Base-by-base conservation (phyloP, 306 rosid species). In the Begonia masoniana region DNA sequence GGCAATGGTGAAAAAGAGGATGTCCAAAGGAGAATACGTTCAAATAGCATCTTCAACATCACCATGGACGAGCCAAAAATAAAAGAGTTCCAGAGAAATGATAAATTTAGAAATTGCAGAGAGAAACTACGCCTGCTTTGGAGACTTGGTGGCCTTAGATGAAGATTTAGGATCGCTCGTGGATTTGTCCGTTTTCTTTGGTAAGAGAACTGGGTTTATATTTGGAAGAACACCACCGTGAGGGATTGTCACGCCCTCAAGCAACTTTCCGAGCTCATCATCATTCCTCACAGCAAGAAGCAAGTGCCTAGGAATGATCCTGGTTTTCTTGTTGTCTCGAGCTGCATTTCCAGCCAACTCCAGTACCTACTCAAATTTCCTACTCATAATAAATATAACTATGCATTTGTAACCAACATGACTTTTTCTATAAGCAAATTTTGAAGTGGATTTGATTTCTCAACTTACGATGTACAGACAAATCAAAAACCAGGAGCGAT, bases 301-400 rank as follows among this genome's bases (percentile, higher is more conserved):
- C 0, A 72, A 61, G 46, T 72, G 77, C 59, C 77, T 62, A 1
- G 77, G 77, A 7, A 62, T 72, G 10, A 72, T 72, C 17, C 73
- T 72, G 31, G 54, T 67, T 59, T 67, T 72, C 77, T 72, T 72
- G 77, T 67, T 72, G 10, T 72, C 77, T 13, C 69, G 13, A 1
- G 77, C 77, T 0, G 77, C 77, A 36, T 72, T 72, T 39, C 77
- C 77, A 11, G 77, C 77, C 52, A 72, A 36, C 26, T 72, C 77
- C 13, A 72, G 15, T 16, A 72, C 77, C 77, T 72, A 7, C 54
- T 5, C 39, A 6, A 46, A 46, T 26, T 26, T 26, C 35, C 4
- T 26, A 26, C 0, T 6, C 35, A 26, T 6, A 26, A 26, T 6
- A 26, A 26, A 26, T 6, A 26, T 26, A 3, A 6, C 35, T 26